Evolutionary conservation across 257 asterid genomes (phyloP), one percentile per base, ranked within the genome.

Genomic region (Nicotiana tabacum): DNA sequence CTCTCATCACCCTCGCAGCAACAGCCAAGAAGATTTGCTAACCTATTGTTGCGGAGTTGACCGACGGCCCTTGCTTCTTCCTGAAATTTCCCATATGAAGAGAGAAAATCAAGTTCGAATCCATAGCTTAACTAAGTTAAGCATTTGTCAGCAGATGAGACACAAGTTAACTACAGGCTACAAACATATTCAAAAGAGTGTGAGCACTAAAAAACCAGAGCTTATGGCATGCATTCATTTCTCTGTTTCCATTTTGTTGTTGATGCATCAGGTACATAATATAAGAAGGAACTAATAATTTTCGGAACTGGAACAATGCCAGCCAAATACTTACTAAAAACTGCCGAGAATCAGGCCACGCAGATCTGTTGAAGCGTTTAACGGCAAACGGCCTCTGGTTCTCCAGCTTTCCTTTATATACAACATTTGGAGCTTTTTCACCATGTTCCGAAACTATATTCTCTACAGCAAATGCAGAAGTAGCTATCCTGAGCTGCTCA

Each of bases 1-100:
- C 98, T 92, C 88, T 95, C 98, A 48, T 93, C 95, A 46, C 98
- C 98, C 88, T 93, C 98, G 83, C 93, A 93, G 88, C 98, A 93
- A 87, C 97, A 95, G 81, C 98, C 98, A 18, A 95, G 93, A 85
- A 95, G 86, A 87, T 95, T 95, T 18, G 92, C 98, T 85, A 95
- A 82, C 84, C 92, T 90, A 24, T 87, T 68, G 89, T 89, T 92
- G 81, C 98, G 90, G 72, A 95, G 95, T 88, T 88, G 98, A 77
- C 98, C 98, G 80, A 95, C 98, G 58, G 92, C 88, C 86, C 84
- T 90, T 51, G 98, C 98, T 90, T 95, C 98, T 90, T 95, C 98
- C 98, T 93, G 89, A 80, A 76, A 70, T 85, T 77, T 24, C 61
- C 21, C 67, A 83, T 24, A 83, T 33, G 83, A 35, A 77, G 64